Base-by-base conservation (phyloP, 371 early-diverging fungal species). In the Mortierella sp. region DNA sequence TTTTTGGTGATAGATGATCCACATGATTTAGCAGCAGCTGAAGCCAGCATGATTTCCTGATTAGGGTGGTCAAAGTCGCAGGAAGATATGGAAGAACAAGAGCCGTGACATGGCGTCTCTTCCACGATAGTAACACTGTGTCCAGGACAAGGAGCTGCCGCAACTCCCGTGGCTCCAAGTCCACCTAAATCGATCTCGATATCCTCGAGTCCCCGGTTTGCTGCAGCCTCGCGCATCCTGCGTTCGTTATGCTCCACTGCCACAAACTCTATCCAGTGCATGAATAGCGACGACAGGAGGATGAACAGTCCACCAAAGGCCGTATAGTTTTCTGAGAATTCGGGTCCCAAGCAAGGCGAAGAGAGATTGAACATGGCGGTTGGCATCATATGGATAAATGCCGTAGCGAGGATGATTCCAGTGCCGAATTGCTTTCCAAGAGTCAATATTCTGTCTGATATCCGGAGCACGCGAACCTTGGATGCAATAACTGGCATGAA, bases 341-440 rank as follows among this genome's bases (percentile, higher is more conserved):
- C 40, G 6, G 66, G 68, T 22, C 76, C 79, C 12, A 87, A 61
- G 59, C 87, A 86, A 23, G 83, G 69, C 59, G 86, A 76, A 54
- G 75, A 70, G 7, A 90, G 75, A 35, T 68, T 83, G 3, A 67
- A 72, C 69, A 72, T 64, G 15, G 87, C 86, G 3, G 67, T 82
- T 0, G 88, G 87, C n/a, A 89, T 74, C 81, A 75, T 85, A 76
- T 95, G 94, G 70, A 95, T 91, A 45, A 94, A 90, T 9, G 91
- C 94, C 3, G 94, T 93, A 0, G 93, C 89, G 34, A 94, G 86
- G 71, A 95, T 93, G 23, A 95, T 89, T 29, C 95, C 95, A 0
- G 92, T 90, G 54, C 94, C 93, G 47, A 94, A 86, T 62, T 85
- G 85, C 72, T 89, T 91, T n/a, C 85, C 83, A 35, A 86, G 68